Evolutionary conservation across 1,139 yeast genomes (phyloP), one percentile per base, ranked within the genome.

Genomic region (Lodderomyces theae): DNA sequence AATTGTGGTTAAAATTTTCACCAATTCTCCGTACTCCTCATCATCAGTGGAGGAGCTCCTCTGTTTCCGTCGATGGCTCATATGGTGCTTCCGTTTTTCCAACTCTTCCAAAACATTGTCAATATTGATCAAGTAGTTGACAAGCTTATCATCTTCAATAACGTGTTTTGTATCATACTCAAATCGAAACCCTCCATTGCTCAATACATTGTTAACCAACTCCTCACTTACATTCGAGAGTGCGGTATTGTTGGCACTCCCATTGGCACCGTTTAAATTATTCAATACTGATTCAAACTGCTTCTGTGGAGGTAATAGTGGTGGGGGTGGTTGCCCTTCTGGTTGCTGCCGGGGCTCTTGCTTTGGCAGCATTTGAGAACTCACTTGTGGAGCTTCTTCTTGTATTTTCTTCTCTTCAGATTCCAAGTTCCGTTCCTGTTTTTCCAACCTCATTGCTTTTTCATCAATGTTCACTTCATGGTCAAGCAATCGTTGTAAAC

Each of bases 41-140:
- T 24, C 26, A 3, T 15, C 15, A 18, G 3, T 17, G 11, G n/a
- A 9, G 15, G n/a, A 21, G 4, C 16, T 34, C 8, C 10, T 5
- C 19, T 24, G 19, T 11, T 30, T 38, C 21, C 42, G 37, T 15
- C 34, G 42, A 21, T 57, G 59, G 26, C 53, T 54, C 8, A 13
- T 26, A 10, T 15, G 32, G 9, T 28, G 18, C 31, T 38, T 35
- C 8, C 44, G 38, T 10, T 39, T 37, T n/a, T 29, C 35, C 21
- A 18, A 42, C 21, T 60, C 62, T 31, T 55, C 58, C n/a, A 57
- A 44, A 10, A 64, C 57, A 5, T 58, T 52, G 46, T 69, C 74
- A 31, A 68, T 61, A 41, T 66, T 65, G 15, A 68, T 46, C 34
- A 66, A 49, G 41, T 63, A 62, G 35, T 60, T 58, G 7, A 63